Evolutionary conservation across 1,284 basidiomycete genomes (phyloP).

Genomic region (Malassezia cuniculi): DNA sequence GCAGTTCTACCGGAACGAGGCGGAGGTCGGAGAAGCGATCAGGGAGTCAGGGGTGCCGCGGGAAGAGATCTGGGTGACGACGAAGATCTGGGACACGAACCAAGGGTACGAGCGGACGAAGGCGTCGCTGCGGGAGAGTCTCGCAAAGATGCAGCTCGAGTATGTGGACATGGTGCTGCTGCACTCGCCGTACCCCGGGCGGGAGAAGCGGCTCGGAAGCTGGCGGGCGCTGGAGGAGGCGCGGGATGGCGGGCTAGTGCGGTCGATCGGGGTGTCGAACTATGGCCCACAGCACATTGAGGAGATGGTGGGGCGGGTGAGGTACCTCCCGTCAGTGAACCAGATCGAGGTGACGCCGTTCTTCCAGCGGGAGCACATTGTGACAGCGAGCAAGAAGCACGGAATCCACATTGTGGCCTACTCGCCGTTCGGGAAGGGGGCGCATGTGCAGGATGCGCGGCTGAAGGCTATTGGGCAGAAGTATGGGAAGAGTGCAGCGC

Average conservation of each 20-base stretch:
- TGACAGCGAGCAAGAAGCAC: constrained; percentile 59
- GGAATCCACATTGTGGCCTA: constrained; percentile 60
- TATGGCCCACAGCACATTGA: constrained; percentile 60
- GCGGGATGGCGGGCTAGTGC: constrained; percentile 15
- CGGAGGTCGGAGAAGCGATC: constrained; percentile 71
- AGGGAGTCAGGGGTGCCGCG: constrained; percentile 59
- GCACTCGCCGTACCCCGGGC: constrained; percentile 34
- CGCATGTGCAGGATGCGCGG: constrained; percentile 18
- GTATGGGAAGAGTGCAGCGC: constrained; percentile 56
- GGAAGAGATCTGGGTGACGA: constrained; percentile 69
- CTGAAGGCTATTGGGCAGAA: constrained; percentile 42
- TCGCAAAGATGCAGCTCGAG: constrained; percentile 14
- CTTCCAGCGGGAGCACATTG: constrained; percentile 67
- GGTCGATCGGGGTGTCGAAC: constrained; percentile 26
- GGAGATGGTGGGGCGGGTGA: constrained; percentile 51
- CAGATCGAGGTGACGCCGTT: constrained; percentile 63
- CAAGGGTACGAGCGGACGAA: constrained; percentile 17
- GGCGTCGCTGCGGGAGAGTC: constrained; percentile 15
- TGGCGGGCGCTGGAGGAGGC: constrained; percentile 30
- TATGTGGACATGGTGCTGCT: constrained; percentile 39
- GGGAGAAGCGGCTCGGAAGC: constrained; percentile 20
- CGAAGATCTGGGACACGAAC: constrained; percentile 54
- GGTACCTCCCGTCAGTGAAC: constrained; percentile 1
- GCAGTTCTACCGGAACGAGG: constrained; percentile 56
- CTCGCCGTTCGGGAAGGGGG: constrained; percentile 11